A percentile compares a stretch with the other conserved stretches of the same genome.
These are phyloP conservation scores for Lycium ferocissimum DNA, from an alignment of 257 asterid genomes.

Conservation along the genomic window DNA sequence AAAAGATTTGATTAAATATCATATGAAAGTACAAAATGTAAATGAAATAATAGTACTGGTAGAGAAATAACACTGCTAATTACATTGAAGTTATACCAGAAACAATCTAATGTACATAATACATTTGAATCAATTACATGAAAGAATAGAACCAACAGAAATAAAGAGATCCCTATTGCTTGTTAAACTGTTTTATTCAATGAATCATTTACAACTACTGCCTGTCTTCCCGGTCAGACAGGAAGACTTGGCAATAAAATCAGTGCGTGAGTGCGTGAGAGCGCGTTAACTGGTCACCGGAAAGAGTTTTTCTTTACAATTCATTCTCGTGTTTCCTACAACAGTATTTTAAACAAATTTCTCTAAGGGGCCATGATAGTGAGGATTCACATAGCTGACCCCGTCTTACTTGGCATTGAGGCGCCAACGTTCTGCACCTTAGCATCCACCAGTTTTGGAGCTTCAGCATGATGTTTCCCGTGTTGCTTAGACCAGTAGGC, in stretches of 20 bases:
- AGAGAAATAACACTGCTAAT: neutral
- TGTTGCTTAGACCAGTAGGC: constrained; percentile 75
- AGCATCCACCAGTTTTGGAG: constrained; percentile 41
- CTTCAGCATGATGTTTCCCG: constrained; percentile 51
- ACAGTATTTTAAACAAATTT: constrained; percentile 43
- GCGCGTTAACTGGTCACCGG: neutral
- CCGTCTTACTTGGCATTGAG: neutral
- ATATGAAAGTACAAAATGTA: neutral
- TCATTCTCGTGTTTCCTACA: constrained; percentile 42
- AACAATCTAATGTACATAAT: constrained; percentile 21
- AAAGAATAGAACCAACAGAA: constrained; percentile 36
- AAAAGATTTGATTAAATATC: neutral
- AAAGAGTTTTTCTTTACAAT: constrained; percentile 47
- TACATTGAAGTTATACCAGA: neutral
- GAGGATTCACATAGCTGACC: neutral
- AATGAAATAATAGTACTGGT: neutral
- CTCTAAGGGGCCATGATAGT: neutral
- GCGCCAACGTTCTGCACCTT: constrained; percentile 39
- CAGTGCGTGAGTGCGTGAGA: constrained; percentile 46
- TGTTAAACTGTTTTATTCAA: constrained; percentile 31
- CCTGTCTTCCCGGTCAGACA: constrained; percentile 42
- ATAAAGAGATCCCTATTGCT: constrained; percentile 16
- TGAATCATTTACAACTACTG: constrained; percentile 48
- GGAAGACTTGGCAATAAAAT: constrained; percentile 48
- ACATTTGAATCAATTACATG: constrained; percentile 19